Percentiles rank a stretch among this genome's conserved stretches.
phyloP scores from a whole-genome alignment of 164 flowering plant species.

The Annona squamosa region DNA sequence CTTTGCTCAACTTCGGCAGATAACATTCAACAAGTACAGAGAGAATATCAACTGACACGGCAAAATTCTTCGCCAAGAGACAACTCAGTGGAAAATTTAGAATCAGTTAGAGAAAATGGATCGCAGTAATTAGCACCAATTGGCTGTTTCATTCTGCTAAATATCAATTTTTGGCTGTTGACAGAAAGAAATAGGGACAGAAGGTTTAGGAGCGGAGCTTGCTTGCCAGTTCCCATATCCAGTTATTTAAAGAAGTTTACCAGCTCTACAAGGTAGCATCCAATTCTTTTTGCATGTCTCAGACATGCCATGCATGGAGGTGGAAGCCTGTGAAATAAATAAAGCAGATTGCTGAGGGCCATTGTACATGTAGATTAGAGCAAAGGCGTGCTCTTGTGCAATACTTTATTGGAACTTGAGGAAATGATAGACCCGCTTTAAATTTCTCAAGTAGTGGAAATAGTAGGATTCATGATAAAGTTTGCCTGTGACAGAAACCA shows the following conservation, averaged over 20 bases:
- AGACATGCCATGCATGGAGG: not conserved
- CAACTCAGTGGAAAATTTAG: conserved; percentile 7
- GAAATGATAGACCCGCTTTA: too few relatives aligned
- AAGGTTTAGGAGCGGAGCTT: not conserved
- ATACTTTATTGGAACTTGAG: not conserved
- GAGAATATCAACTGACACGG: conserved; percentile 52
- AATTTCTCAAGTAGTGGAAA: not conserved
- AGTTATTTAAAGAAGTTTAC: not conserved
- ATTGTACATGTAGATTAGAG: not conserved
- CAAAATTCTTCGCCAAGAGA: conserved; percentile 51
- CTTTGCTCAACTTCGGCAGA: conserved; percentile 53
- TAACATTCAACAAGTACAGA: conserved; percentile 20
- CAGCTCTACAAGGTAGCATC: not conserved
- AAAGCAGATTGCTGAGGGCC: not conserved
- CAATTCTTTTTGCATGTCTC: not conserved
- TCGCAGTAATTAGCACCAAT: not conserved
- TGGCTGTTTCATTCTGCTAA: not conserved
- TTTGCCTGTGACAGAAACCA: not conserved
- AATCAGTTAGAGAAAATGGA: not conserved
- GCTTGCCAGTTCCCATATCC: not conserved
- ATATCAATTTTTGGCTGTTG: not conserved
- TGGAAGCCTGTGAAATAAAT: not conserved
- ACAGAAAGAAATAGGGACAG: not conserved
- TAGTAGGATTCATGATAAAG: not conserved
- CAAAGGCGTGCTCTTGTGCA: not conserved